Evolutionary conservation across 345 rosid genomes (phyloP), one percentile per base, ranked within the genome.

Genomic region (Lepidium aucheri): DNA sequence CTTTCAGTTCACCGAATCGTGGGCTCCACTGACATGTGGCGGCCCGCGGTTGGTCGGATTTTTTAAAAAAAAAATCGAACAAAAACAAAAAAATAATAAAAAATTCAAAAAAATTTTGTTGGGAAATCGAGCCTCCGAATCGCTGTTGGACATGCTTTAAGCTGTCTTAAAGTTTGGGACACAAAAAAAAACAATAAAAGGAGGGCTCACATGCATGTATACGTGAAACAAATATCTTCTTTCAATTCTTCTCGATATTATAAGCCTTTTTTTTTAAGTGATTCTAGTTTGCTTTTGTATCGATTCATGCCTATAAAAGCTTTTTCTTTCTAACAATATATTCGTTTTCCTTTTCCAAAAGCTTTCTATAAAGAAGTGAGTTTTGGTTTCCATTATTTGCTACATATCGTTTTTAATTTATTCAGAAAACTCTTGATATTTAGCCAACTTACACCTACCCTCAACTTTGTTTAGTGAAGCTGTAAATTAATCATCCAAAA

Each of bases 241-340:
- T 63, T 55, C 58, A 28, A 28, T 63, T 14, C 60, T 35, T 63
- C 51, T 71, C 16, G 55, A 45, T 26, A 26, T 35, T 53, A 35
- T 43, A 53, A 22, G 47, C 74, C 53, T 46, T 20, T 20, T 1
- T 22, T 20, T 49, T 58, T 49, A 53, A 64, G 39, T 63, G 70
- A 64, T 72, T 72, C 65, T 71, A 14, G 15, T 47, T 28, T 64
- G 70, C 76, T 72, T 64, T 64, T 49, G 38, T 46, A 56, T 58
- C 36, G 60, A 65, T 72, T 72, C 67, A 33, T 57, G 49, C 71
- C 71, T 65, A 58, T 38, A 50, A 65, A 72, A 51, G 60, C 55
- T 34, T 38, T 28, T 50, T 57, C 55, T 65, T 72, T 72, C 60
- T 57, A 41, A 57, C 60, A 0, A 72, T 65, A 50, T 58, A 72